phyloP scores from a whole-genome alignment of 176 grass and related monocot species.

The Rhynchospora tenuis region DNA sequence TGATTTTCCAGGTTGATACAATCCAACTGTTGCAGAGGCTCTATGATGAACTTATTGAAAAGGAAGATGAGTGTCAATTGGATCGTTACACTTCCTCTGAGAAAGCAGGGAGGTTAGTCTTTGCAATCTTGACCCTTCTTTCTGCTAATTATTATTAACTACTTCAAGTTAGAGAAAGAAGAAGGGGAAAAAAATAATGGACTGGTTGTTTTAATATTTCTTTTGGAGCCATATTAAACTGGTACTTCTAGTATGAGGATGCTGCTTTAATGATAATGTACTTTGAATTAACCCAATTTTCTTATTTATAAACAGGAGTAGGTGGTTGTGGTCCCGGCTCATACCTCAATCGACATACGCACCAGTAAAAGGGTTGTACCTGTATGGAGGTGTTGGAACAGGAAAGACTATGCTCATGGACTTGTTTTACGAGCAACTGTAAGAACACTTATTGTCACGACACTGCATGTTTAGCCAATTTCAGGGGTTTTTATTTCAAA shows the following conservation, averaged over 20 bases:
- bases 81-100: constrained; percentile 79
- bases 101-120: constrained; percentile 54
- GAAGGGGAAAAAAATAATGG: not conserved
- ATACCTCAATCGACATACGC: constrained; percentile 55
- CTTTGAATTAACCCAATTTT: not conserved
- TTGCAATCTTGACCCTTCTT: constrained; percentile 1
- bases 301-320: constrained; percentile 41
- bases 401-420: constrained; percentile 97
- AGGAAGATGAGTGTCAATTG: constrained; percentile 57
- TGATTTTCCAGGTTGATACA: constrained; percentile 54
- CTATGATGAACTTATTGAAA: constrained; percentile 58
- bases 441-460: constrained; percentile 26
- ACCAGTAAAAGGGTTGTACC: constrained; percentile 67
- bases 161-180: constrained; percentile 4
- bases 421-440: constrained; percentile 81
- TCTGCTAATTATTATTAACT: constrained; percentile 1
- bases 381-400: constrained; percentile 86
- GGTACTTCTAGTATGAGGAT: not conserved
- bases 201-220: not conserved
- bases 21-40: constrained; percentile 76
- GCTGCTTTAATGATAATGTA: not conserved
- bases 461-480: constrained; percentile 9
- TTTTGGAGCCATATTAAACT: constrained; percentile 1
- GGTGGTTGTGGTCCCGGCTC: constrained; percentile 86
- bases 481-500: not conserved